Percentiles rank a stretch among this genome's conserved stretches.
Conservation (phyloP, 1,284 basidiomycete species). For the Phylloporus gajari region DNA sequence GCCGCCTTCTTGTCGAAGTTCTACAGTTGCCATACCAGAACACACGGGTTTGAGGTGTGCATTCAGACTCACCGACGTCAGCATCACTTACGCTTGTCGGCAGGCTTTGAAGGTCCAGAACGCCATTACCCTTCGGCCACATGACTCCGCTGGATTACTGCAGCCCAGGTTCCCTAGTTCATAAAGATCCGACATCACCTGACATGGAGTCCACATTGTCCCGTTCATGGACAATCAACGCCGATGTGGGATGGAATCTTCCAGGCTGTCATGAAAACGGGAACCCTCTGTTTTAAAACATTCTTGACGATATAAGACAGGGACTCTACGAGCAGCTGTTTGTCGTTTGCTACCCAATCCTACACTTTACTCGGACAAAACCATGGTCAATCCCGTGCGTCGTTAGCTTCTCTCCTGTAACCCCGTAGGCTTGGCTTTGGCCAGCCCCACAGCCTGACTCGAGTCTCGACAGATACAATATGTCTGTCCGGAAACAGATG, state of each 20-base stretch:
- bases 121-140: neutral
- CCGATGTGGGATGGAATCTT: constrained; percentile 9
- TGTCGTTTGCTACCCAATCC: neutral
- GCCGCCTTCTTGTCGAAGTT: neutral
- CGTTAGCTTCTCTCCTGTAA: constrained; percentile 9
- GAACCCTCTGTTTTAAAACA: neutral
- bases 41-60: neutral
- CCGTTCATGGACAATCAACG: neutral
- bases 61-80: neutral
- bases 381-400: constrained; percentile 5
- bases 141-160: neutral
- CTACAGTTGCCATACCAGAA: neutral
- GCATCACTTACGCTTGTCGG: neutral
- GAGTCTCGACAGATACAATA: constrained; percentile 27
- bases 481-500: constrained; percentile 2
- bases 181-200: neutral
- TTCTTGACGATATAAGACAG: neutral
- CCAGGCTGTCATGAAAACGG: neutral
- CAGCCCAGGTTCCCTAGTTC: neutral
- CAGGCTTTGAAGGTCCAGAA: neutral
- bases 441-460: constrained; percentile 14
- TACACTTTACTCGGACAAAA: neutral
- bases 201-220: neutral
- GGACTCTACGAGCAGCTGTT: neutral
- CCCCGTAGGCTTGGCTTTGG: constrained; percentile 12